Percentiles rank a stretch among this genome's conserved stretches.
phyloP scores from a whole-genome alignment of 2,329 filamentous ascomycete species.

The Beauveria asiatica region DNA sequence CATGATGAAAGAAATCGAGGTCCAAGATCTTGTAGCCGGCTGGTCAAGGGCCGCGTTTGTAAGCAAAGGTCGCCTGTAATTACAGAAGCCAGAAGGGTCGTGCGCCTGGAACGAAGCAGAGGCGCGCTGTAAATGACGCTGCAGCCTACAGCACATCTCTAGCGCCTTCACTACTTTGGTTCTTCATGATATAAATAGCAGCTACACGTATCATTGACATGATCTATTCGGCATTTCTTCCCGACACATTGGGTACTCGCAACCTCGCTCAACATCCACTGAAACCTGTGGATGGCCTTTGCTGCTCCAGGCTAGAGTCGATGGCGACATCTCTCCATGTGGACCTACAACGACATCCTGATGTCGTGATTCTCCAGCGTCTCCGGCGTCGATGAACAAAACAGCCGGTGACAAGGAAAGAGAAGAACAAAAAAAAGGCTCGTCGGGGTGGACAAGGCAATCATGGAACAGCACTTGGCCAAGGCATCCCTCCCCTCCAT shows the following conservation, averaged over 20 bases:
- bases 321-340: slow-evolving; percentile 10
- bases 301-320: slow-evolving; percentile 9
- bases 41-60: too few relatives aligned
- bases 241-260: too few relatives aligned
- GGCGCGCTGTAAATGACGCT: too few relatives aligned
- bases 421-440: not conserved
- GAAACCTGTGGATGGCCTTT: not conserved
- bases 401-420: not conserved
- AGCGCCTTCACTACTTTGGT: too few relatives aligned
- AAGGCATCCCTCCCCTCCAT: not conserved
- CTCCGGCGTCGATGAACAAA: not conserved
- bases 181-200: too few relatives aligned
- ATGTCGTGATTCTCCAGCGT: slow-evolving; percentile 8
- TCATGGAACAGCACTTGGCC: not conserved
- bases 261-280: not conserved
- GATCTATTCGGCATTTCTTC: too few relatives aligned
- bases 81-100: too few relatives aligned
- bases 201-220: too few relatives aligned
- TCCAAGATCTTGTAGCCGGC: too few relatives aligned
- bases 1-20: not conserved
- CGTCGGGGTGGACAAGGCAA: not conserved
- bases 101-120: too few relatives aligned
- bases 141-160: too few relatives aligned
- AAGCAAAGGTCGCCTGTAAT: too few relatives aligned
- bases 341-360: slow-evolving; percentile 8